A percentile compares a stretch with the other conserved stretches of the same genome.
These are phyloP conservation scores for Sporopachydermia cereana DNA, from an alignment of 1,139 yeast genomes.

Conservation along the genomic window DNA sequence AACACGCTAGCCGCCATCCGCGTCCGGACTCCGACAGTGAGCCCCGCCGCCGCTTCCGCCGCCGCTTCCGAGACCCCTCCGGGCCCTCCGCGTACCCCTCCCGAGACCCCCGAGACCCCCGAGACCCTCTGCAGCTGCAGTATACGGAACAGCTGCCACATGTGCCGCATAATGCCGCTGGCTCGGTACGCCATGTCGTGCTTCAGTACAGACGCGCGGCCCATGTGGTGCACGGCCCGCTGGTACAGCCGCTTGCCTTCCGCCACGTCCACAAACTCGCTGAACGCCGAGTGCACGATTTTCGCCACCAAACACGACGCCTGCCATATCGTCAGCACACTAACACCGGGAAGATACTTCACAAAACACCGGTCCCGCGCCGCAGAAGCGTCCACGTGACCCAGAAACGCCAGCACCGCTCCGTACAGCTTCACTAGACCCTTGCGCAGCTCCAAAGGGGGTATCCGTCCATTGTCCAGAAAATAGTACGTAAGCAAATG, in stretches of 20 bases:
- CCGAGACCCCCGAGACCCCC: slow-evolving; percentile 9
- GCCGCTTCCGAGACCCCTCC: too few relatives aligned
- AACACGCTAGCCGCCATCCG: slow-evolving; percentile 89
- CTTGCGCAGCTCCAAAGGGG: slow-evolving; percentile 52
- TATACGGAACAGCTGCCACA: slow-evolving; percentile 76
- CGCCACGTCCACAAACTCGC: slow-evolving; percentile 52
- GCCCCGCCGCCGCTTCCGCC: slow-evolving; percentile 12
- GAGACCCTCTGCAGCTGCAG: slow-evolving; percentile 24
- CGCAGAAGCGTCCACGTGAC: slow-evolving; percentile 55
- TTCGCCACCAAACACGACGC: slow-evolving; percentile 78
- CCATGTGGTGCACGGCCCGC: slow-evolving; percentile 56
- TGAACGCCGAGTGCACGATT: slow-evolving; percentile 62
- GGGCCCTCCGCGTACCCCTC: neutral
- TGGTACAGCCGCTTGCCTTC: slow-evolving; percentile 65
- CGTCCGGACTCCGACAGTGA: slow-evolving; percentile 51
- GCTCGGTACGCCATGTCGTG: slow-evolving; percentile 91
- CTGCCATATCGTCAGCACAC: slow-evolving; percentile 79
- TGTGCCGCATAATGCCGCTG: slow-evolving; percentile 85
- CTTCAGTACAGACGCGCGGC: slow-evolving; percentile 72
- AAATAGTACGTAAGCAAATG: slow-evolving; percentile 75
- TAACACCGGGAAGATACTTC: slow-evolving; percentile 73
- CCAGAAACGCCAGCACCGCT: slow-evolving; percentile 60
- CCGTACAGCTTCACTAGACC: slow-evolving; percentile 72
- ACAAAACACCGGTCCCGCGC: slow-evolving; percentile 50
- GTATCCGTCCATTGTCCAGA: slow-evolving; percentile 41